phyloP scores from a whole-genome alignment of 805 yeast genomes.

The Wickerhamomyces pijperi region DNA sequence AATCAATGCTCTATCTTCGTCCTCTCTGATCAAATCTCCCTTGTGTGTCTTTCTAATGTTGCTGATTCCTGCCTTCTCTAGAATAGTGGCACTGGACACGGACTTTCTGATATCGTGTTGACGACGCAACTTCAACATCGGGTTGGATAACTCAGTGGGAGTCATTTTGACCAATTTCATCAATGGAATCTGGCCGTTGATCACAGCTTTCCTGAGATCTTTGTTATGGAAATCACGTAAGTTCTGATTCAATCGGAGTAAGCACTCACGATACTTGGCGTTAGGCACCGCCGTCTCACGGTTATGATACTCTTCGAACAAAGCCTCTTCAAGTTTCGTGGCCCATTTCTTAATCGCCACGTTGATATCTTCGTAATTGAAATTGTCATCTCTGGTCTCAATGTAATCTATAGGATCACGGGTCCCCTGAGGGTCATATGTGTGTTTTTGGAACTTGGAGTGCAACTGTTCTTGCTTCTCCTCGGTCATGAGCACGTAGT shows the following conservation, averaged over 20 bases:
- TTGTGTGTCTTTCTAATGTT: conserved; percentile 72
- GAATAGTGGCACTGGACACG: conserved; percentile 53
- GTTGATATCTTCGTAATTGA: not conserved
- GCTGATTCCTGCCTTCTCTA: conserved; percentile 44
- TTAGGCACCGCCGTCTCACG: conserved; percentile 12
- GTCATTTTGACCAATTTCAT: conserved; percentile 50
- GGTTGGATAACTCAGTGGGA: conserved; percentile 68
- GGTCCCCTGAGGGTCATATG: too few relatives aligned
- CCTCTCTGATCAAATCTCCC: conserved; percentile 76
- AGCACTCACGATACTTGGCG: conserved; percentile 46
- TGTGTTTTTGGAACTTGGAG: too few relatives aligned
- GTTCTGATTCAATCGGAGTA: conserved; percentile 56
- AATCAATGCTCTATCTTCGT: conserved; percentile 19
- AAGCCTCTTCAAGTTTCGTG: conserved; percentile 36
- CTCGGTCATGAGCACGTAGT: not conserved
- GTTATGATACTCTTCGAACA: conserved; percentile 28
- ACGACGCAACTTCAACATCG: conserved; percentile 60
- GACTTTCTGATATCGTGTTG: conserved; percentile 61
- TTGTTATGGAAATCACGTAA: conserved; percentile 44
- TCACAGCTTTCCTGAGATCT: conserved; percentile 45
- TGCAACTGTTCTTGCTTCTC: not conserved
- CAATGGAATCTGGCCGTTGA: conserved; percentile 41
- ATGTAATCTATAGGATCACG: not conserved
- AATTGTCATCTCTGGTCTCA: not conserved
- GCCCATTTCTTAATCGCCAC: conserved; percentile 26